These are phyloP conservation scores for Climacium dendroides DNA, from an alignment of 225 moss, liverwort and hornwort species.

Conservation along the genomic window DNA sequence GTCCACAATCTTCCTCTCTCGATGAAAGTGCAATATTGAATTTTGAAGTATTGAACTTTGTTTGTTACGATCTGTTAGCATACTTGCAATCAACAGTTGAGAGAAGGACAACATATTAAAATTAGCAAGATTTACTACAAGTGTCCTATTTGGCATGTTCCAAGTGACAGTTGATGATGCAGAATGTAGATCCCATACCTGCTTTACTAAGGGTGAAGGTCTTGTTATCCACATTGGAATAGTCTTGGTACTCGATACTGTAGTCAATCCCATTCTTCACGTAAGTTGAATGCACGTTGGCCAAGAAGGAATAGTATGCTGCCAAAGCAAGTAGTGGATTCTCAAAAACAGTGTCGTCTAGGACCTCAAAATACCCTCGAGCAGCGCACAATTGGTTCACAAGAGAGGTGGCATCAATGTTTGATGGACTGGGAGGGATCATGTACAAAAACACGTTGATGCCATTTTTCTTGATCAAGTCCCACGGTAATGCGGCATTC, in stretches of 20 bases:
- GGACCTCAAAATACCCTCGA: not conserved
- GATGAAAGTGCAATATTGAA: not conserved
- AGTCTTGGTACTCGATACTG: not conserved
- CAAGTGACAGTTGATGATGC: not conserved
- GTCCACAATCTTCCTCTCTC: not conserved
- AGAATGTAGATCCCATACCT: not conserved
- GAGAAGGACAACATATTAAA: accelerated
- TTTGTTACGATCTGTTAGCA: not conserved
- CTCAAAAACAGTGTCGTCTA: not conserved
- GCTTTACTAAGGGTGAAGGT: not conserved
- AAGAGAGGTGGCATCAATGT: not conserved
- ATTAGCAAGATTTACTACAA: not conserved
- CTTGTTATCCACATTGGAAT: not conserved
- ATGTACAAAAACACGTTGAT: not conserved
- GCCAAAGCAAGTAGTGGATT: not conserved
- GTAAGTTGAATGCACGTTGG: not conserved
- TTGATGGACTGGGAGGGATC: not conserved
- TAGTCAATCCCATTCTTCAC: not conserved
- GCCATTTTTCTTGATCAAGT: not conserved
- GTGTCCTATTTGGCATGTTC: not conserved
- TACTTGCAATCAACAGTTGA: not conserved
- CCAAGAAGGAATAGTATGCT: not conserved
- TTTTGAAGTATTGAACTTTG: not conserved
- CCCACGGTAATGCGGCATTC: not conserved
- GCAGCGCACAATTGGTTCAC: not conserved